Base-by-base conservation (phyloP, 495 filamentous ascomycete species). In the Cercophora sp. region DNA sequence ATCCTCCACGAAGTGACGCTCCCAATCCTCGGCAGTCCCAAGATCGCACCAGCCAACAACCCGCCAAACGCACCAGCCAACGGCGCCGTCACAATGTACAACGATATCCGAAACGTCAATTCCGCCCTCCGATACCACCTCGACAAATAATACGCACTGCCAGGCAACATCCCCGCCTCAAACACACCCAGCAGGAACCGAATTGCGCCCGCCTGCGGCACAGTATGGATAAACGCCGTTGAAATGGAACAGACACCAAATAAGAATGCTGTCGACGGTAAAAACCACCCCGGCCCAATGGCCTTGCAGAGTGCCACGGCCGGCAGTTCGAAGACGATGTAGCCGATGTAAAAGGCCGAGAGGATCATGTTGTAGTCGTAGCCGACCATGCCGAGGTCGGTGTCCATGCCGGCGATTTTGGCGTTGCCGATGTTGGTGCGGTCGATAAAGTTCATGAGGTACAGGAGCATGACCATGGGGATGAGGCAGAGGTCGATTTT, bases 141-240 rank as follows among this genome's bases (percentile, higher is more conserved):
- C 11, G 51, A 54, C 4, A 54, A 23, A 19, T 54, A 54, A 18
- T 54, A 54, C 10, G 51, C 32, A 11, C 31, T 45, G 5, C 88
- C 88, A 0, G 85, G 83, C 63, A 86, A 85, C 5, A 88, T 67
- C 3, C 86, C 87, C 19, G 85, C 85, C 66, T 90, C 87, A 1
- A 78, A 68, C 2, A 89, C 61, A 3, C 87, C 88, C 0, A 91
- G 72, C 59, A 86, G 88, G 71, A 79, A 87, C 6, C 86, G 74
- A 3, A 83, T 80, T 40, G 82, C 79, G 74, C 85, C 78, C 42
- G 89, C 75, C 3, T 85, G 87, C 3, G 74, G 60, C 57, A 79
- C 89, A 51, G 84, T 84, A 8, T 77, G 70, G 39, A 0, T 83
- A 78, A 4, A 90, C 66, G 1, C 87, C 87, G 81, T 52, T 86